Base-by-base conservation (phyloP, 139 green algal genomes). In the Chlorella ohadii region DNA sequence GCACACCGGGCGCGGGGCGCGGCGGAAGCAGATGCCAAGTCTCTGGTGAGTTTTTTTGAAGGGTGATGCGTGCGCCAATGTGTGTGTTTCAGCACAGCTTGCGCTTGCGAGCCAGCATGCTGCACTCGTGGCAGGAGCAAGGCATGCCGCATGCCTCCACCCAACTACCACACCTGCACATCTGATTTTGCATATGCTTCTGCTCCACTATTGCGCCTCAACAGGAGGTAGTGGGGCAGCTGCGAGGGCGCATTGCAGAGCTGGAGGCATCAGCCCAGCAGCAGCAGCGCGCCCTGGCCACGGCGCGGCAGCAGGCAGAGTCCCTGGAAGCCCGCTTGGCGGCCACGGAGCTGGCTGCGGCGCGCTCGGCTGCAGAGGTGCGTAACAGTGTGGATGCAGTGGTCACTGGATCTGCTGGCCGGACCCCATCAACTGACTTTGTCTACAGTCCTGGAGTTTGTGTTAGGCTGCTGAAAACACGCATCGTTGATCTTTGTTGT, bases 331-430 rank as follows among this genome's bases (percentile, higher is more conserved):
- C 20, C 27, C 68, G 61, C 56, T 59, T 83, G 70, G 31, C 61
- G 17, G 59, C 55, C 15, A 36, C 73, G 16, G 66, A 82, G 56
- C 31, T 63, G 65, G 67, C 55, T 4, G 85, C 85, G 19, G 81
- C 85, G 3, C 51, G 70, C 20, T 72, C 85, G 17, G 51, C 39
- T n/a, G 51, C 56, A 31, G 78, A 88, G 44, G 85, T 74, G 67
- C 6, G 64, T 4, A 4, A 25, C 61, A 51, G 44, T 9, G 44
- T 6, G 44, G 44, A 51, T 9, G 44, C n/a, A n/a, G n/a, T n/a
- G n/a, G n/a, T n/a, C n/a, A n/a, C n/a, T n/a, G n/a, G n/a, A n/a
- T n/a, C n/a, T n/a, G n/a, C n/a, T n/a, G n/a, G n/a, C n/a, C n/a
- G n/a, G n/a, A n/a, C n/a, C n/a, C n/a, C n/a, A n/a, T n/a, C n/a